phyloP scores from a whole-genome alignment of 768 basidiomycete genomes.

The Pisolithus orientalis region DNA sequence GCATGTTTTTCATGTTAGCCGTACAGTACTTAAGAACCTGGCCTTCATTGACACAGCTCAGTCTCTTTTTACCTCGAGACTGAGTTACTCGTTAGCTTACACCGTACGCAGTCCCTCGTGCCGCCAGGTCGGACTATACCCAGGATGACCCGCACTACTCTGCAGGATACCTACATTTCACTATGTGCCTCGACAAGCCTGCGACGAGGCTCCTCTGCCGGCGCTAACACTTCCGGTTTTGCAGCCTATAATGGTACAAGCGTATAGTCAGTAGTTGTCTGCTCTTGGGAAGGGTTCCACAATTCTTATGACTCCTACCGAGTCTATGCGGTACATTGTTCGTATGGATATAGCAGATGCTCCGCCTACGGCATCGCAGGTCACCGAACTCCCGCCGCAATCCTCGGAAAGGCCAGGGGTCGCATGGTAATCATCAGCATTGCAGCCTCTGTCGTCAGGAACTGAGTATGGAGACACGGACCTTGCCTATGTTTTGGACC shows the following conservation, averaged over 20 bases:
- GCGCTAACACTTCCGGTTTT: constrained; percentile 17
- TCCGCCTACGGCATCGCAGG: too few species aligned
- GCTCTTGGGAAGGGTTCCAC: constrained; percentile 48
- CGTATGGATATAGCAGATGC: constrained; percentile 34
- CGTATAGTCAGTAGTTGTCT: neutral
- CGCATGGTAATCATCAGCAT: neutral
- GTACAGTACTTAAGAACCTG: too few species aligned
- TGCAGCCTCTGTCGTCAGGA: constrained; percentile 9
- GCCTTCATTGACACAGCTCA: too few species aligned
- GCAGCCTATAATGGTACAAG: constrained; percentile 12
- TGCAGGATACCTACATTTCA: constrained; percentile 4
- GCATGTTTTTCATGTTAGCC: too few species aligned
- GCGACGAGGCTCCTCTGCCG: neutral
- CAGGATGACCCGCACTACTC: neutral
- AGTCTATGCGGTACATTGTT: constrained; percentile 49
- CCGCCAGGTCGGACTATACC: neutral
- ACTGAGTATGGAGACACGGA: constrained; percentile 4
- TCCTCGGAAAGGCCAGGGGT: constrained; percentile 25
- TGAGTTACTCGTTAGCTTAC: too few species aligned
- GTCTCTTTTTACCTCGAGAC: too few species aligned
- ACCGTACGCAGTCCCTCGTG: constrained; percentile 5
- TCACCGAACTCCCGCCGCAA: too few species aligned
- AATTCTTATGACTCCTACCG: constrained; percentile 33
- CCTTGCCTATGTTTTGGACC: constrained; percentile 7
- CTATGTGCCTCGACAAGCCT: neutral